Evolutionary conservation across 116 monocot species (phyloP).

Genomic region (Cymodocea nodosa): DNA sequence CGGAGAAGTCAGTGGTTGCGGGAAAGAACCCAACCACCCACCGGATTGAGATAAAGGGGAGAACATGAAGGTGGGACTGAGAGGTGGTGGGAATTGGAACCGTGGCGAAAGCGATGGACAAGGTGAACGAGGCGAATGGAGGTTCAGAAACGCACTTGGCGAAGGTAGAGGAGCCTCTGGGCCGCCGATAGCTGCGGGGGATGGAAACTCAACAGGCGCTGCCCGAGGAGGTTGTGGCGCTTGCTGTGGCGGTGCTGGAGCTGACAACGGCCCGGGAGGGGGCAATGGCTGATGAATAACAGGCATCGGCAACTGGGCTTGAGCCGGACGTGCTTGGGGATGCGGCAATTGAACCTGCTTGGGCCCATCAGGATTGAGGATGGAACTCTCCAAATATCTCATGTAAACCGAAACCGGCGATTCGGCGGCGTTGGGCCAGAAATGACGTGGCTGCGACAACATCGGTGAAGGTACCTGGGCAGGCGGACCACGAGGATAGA

Average conservation of each 20-base stretch:
- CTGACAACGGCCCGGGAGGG: background rate
- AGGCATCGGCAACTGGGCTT: background rate
- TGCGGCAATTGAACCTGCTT: background rate
- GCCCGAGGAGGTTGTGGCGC: background rate
- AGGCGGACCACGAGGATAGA: background rate
- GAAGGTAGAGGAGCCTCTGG: slow-evolving; percentile 20
- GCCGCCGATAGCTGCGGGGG: slow-evolving; percentile 4
- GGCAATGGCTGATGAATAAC: background rate
- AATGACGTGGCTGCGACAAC: background rate
- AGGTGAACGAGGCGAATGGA: slow-evolving; percentile 56
- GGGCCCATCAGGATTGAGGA: slow-evolving; percentile 14
- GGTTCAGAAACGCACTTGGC: slow-evolving; percentile 49
- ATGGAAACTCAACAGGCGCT: background rate
- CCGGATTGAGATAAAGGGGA: slow-evolving; percentile 31
- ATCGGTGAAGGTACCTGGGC: background rate
- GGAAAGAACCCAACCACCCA: slow-evolving; percentile 46
- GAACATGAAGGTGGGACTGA: slow-evolving; percentile 49
- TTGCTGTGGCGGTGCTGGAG: background rate
- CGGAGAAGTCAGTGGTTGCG: slow-evolving; percentile 41
- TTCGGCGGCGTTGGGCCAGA: slow-evolving; percentile 12
- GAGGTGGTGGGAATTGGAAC: slow-evolving; percentile 50
- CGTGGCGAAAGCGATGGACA: slow-evolving; percentile 67
- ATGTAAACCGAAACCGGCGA: slow-evolving; percentile 65
- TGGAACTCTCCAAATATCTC: slow-evolving; percentile 60
- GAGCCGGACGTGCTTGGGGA: background rate